Base-by-base conservation (phyloP, 495 filamentous ascomycete species). In the Acidomyces sp. region DNA sequence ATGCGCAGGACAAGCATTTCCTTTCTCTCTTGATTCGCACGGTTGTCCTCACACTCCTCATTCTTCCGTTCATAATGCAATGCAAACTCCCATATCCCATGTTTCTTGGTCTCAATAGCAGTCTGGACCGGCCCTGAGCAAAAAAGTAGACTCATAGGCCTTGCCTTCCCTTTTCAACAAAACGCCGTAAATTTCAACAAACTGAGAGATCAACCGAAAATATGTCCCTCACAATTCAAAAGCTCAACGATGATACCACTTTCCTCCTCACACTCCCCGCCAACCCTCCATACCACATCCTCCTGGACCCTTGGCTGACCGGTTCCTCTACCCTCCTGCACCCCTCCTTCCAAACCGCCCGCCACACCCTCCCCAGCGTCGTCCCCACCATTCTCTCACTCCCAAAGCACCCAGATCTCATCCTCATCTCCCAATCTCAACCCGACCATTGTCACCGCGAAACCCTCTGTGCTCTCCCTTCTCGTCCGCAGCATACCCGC, bases 261-360 rank as follows among this genome's bases (percentile, higher is more conserved):
- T 82, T 83, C 56, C 68, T 80, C 15, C 63, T 84, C 20, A 68
- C 72, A 36, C 78, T 82, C 51, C 61, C 68, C 37, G 73, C 75
- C 18, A 45, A 53, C 19, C 50, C 54, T 19, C 54, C 62, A 6
- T 52, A 57, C 33, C 11, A 45, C 42, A 69, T 84, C 25, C 62
- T 84, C 37, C 43, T 85, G 15, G 80, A 85, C 48, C 80, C 80
- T 15, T 85, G 80, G 78, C 62, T 85, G 26, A 61, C 60, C 10
- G 81, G 78, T 0, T 50, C 69, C 3, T 71, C 75, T 1, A 72
- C 65, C 16, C 70, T 80, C 34, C 64, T 74, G 42, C 69, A 77
- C 51, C 63, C 66, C n/a, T 66, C 65, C 46, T 75, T 83, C 58
- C 73, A 76, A 0, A 66, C 66, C 19, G 64, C 77, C 4, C 61